These are phyloP conservation scores for Chloris gayana DNA, from an alignment of 176 grass and related monocot species.

Conservation along the genomic window DNA sequence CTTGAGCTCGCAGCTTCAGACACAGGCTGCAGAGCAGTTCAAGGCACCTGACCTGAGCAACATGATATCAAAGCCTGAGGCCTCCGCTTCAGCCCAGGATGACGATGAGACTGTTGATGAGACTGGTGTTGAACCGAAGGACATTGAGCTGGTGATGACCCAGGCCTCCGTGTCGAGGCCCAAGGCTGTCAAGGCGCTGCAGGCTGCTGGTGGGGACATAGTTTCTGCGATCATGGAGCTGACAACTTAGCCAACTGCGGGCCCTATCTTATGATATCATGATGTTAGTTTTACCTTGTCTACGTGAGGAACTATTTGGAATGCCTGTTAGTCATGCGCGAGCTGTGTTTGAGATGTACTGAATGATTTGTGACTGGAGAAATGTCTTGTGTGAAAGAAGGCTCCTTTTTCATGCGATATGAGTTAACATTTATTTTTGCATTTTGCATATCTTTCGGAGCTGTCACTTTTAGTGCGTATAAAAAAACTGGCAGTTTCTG, in stretches of 20 bases:
- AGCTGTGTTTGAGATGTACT: not conserved
- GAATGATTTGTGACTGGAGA: not conserved
- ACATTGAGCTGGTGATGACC: conserved; percentile 74
- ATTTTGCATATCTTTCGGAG: too few species aligned
- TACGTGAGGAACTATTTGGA: not conserved
- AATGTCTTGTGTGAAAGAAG: not conserved
- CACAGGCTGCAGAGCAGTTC: conserved; percentile 67
- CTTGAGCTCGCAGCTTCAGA: conserved; percentile 62
- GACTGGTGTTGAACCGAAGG: conserved; percentile 56
- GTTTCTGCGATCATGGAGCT: conserved; percentile 75
- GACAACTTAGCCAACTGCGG: not conserved
- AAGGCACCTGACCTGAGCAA: conserved; percentile 57
- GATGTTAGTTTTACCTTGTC: not conserved
- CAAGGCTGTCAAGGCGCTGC: conserved; percentile 61
- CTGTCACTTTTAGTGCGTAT: too few species aligned
- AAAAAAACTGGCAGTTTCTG: too few species aligned
- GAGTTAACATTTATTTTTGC: too few species aligned
- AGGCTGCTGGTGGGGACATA: conserved; percentile 60
- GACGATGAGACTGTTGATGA: conserved; percentile 57
- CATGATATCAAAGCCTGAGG: conserved; percentile 53
- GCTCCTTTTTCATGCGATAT: not conserved
- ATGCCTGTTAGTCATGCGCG: not conserved
- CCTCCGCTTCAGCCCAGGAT: conserved; percentile 38
- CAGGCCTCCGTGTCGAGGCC: conserved; percentile 54
- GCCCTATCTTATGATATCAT: not conserved